A percentile compares a stretch with the other conserved stretches of the same genome.
Conservation (phyloP, 768 basidiomycete genomes). For the Suillus spraguei region DNA sequence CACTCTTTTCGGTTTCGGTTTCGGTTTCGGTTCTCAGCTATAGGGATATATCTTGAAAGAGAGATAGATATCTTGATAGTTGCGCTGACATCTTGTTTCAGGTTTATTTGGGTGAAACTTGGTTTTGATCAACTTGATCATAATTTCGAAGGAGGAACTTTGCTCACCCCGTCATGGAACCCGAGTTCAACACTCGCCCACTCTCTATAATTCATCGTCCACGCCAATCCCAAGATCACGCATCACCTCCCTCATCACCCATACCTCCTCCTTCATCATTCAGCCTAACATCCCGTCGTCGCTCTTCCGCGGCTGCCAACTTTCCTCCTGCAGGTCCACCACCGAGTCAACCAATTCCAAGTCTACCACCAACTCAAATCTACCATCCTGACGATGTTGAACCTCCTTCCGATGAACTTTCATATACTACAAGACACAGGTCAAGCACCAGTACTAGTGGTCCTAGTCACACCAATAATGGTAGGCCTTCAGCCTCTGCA, state of each 20-base stretch:
- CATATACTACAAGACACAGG: slow-evolving; percentile 33
- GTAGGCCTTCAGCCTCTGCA: slow-evolving; percentile 45
- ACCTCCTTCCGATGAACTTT: slow-evolving; percentile 30
- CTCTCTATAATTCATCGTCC: slow-evolving; percentile 30
- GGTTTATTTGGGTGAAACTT: slow-evolving; percentile 2
- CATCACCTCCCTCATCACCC: slow-evolving; percentile 30
- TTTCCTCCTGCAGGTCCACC: slow-evolving; percentile 70
- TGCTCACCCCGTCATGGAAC: slow-evolving; percentile 26
- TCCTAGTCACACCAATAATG: slow-evolving; percentile 23
- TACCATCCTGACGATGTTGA: slow-evolving; percentile 21
- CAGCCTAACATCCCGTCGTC: slow-evolving; percentile 47
- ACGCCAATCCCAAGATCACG: slow-evolving; percentile 37
- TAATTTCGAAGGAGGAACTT: slow-evolving; percentile 1
- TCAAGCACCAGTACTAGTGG: slow-evolving; percentile 38
- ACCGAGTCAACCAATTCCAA: slow-evolving; percentile 75
- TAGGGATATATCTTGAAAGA: neutral
- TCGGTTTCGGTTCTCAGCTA: neutral
- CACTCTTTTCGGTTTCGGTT: neutral
- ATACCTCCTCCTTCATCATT: slow-evolving; percentile 33
- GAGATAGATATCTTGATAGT: neutral
- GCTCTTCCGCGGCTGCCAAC: slow-evolving; percentile 62
- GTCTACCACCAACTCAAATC: slow-evolving; percentile 46
- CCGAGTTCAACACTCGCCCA: slow-evolving; percentile 33
- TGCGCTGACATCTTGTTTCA: neutral
- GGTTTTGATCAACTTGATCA: neutral